A percentile compares a stretch with the other conserved stretches of the same genome.
phyloP scores from a whole-genome alignment of 148 eudicot species.

The Fagopyrum homotropicum region DNA sequence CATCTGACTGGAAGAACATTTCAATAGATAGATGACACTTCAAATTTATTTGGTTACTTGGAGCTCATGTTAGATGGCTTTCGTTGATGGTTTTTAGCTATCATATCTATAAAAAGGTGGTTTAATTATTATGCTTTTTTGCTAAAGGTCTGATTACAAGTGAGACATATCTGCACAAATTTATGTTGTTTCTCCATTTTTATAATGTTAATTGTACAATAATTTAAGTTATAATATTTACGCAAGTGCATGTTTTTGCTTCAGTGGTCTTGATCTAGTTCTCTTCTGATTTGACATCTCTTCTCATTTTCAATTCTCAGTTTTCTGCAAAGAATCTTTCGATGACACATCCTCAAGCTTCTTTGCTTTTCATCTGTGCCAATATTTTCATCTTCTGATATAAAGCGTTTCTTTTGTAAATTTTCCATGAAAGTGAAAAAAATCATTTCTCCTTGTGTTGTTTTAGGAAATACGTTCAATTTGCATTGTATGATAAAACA shows the following conservation, averaged over 20 bases:
- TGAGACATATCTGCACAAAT: background rate
- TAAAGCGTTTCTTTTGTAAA: too few relatives aligned
- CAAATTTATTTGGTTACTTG: background rate
- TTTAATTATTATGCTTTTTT: background rate
- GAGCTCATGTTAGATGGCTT: background rate
- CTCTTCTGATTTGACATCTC: too few relatives aligned
- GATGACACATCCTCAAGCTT: too few relatives aligned
- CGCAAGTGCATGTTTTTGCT: too few relatives aligned
- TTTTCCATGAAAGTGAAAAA: too few relatives aligned
- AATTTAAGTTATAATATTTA: too few relatives aligned
- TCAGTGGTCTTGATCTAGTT: too few relatives aligned
- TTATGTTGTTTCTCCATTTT: slow-evolving; percentile 1
- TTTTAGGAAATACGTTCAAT: background rate
- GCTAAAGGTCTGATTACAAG: background rate
- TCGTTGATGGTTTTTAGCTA: background rate
- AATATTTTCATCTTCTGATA: too few relatives aligned
- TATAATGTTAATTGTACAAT: background rate
- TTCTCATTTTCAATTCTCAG: too few relatives aligned
- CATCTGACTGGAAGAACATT: background rate
- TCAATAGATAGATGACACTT: background rate
- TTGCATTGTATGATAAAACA: background rate
- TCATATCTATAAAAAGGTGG: background rate
- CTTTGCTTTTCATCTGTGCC: too few relatives aligned
- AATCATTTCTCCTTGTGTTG: background rate
- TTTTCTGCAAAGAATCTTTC: too few relatives aligned